Base-by-base conservation (phyloP, 805 yeast species). In the Starmerella cellae region DNA sequence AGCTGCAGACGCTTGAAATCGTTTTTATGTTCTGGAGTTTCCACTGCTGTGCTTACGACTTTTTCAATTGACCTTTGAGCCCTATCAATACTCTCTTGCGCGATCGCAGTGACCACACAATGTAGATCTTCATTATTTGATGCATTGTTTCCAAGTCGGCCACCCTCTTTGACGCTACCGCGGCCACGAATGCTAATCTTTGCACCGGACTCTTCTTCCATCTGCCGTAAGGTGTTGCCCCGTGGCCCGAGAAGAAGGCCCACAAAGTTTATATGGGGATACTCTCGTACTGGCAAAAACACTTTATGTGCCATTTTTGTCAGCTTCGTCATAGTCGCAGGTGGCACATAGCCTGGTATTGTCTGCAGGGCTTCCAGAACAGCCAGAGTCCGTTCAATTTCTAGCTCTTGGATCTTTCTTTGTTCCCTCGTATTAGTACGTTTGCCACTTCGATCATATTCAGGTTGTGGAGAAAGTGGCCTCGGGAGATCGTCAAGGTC, bases 221-320 rank as follows among this genome's bases (percentile, higher is more conserved):
- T 63, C 52, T 75, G 74, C 46, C 82, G 74, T 53, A 88, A 63
- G 0, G 95, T 88, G 53, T 81, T 79, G 20, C 97, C 99, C 66
- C 99, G 77, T 26, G 99, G 98, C 0, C 99, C 99, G 38, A 91
- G 61, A 18, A 91, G 63, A 40, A 81, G 67, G 0, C 99, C 99
- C 41, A 91, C 82, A 57, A 88, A 88, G 62, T 91, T 91, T 52
- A 91, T 79, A 39, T 80, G 88, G 0, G 97, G 96, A 62, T 84
- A 79, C 46, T 83, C 88, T 31, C 76, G 71, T 3, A 75, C 82
- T 1, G 97, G 97, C 13, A 91, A 72, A 58, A 74, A 87, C 39
- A 83, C 69, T 62, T 87, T 91, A 53, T 87, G 95, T 36, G 71
- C 69, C 5, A 84, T 76, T 52, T 74, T 77, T 8, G 80, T 77